Conservation (phyloP, 495 filamentous ascomycete species). For the Aspergillus biplanus region DNA sequence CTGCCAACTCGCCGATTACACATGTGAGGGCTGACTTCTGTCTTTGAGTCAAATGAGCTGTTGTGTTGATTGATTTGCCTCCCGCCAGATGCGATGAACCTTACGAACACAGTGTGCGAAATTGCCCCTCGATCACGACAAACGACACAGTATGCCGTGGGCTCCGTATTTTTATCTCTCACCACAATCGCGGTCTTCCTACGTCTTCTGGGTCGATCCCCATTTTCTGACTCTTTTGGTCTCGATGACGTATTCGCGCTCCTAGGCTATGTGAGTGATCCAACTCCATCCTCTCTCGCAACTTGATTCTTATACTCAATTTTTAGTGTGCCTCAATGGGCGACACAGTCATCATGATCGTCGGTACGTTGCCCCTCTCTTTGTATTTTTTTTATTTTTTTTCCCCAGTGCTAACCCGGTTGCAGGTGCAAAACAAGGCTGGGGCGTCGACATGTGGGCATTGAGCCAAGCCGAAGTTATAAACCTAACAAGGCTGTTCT, state of each 20-base stretch:
- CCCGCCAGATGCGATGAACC: slow-evolving; percentile 7
- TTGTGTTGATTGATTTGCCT: too few relatives aligned
- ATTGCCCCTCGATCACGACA: slow-evolving; percentile 8
- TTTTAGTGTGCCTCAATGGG: slow-evolving; percentile 9
- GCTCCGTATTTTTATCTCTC: slow-evolving; percentile 5
- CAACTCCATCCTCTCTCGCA: not conserved
- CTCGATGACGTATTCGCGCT: slow-evolving; percentile 11
- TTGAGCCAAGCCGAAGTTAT: slow-evolving; percentile 1
- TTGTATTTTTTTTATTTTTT: not conserved
- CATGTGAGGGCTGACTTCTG: not conserved
- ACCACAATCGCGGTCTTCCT: slow-evolving; percentile 5
- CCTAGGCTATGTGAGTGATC: not conserved
- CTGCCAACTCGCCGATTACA: not conserved
- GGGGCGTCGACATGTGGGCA: slow-evolving; percentile 18
- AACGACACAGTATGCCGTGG: slow-evolving; percentile 7
- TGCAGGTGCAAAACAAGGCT: slow-evolving; percentile 1
- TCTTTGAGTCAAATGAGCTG: too few relatives aligned
- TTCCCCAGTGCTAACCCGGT: not conserved
- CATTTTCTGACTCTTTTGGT: slow-evolving; percentile 4
- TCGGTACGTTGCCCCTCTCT: not conserved
- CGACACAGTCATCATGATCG: slow-evolving; percentile 9
- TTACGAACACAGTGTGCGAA: slow-evolving; percentile 9
- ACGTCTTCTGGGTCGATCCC: slow-evolving; percentile 5
- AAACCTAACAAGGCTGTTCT: slow-evolving; percentile 14
- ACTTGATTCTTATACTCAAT: not conserved